Base-by-base conservation (phyloP, 768 basidiomycete species). In the Leccinum disarticulatum region DNA sequence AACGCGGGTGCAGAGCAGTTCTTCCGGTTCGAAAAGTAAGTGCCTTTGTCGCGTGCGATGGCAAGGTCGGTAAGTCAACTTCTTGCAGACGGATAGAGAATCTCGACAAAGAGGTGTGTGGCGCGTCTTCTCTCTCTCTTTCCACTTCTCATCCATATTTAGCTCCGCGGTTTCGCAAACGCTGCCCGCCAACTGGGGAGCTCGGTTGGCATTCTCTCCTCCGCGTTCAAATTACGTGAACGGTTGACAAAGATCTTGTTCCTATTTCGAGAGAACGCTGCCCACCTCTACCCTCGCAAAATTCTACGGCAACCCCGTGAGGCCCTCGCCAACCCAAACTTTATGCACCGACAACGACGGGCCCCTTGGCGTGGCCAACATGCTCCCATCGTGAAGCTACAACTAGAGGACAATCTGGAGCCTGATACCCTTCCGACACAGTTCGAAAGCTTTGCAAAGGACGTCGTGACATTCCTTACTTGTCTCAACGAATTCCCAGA, bases 401-500 rank as follows among this genome's bases (percentile, higher is more conserved):
- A 67, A 3, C 67, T 80, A 27, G 70, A 76, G 53, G 78, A 77
- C 54, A 74, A 77, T 51, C 62, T 82, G 9, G 82, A 83, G 48
- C 76, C 77, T 1, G 83, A 84, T 52, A 75, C 75, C 30, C 77
- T 84, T 62, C 81, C 81, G 0, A 53, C 66, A 15, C 80, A 83
- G 68, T 70, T 83, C 38, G 73, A 76, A 57, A 72, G 71, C 13
- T 77, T 84, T 52, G 80, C 82, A 3, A 71, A 67, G 53, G 83
- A 84, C 43, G 77, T 84, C 1, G 77, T 75, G n/a, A 80, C 79
- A 0, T 83, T 83, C 57, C 68, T 84, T 38, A 77, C 81, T 19
- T 81, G 81, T 60, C 69, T 83, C 53, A 83, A 83, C 47, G 83
- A 83, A 53, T 84, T 83, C 48, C 82, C 83, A 1, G 82, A 84